Conservation (phyloP, 2,329 filamentous ascomycete genomes). For the Tolypocladium pustulatum region DNA sequence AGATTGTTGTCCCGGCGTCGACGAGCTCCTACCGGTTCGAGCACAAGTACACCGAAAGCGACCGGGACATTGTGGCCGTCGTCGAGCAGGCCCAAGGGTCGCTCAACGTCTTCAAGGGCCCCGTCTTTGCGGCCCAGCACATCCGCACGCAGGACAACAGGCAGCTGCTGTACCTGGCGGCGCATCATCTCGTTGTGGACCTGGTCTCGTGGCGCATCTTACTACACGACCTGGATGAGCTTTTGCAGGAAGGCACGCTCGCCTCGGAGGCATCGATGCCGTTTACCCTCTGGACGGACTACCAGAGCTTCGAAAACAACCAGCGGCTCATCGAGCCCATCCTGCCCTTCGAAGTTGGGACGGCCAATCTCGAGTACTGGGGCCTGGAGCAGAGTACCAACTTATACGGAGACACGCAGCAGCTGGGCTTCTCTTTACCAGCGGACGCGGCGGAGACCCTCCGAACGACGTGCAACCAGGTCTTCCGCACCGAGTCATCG, state of each 20-base stretch:
- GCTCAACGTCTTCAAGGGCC: constrained; percentile 39
- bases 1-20: constrained; percentile 29
- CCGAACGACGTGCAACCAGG: constrained; percentile 29
- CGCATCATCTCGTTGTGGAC: constrained; percentile 43
- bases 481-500: constrained; percentile 39
- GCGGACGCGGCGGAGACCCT: constrained; percentile 31
- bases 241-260: constrained; percentile 33
- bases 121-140: constrained; percentile 39
- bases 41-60: constrained; percentile 27
- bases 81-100: constrained; percentile 29
- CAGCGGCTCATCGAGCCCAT: constrained; percentile 16
- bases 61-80: constrained; percentile 29
- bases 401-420: constrained; percentile 31
- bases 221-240: constrained; percentile 36
- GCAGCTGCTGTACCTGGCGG: constrained; percentile 37
- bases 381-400: constrained; percentile 27
- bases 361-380: constrained; percentile 37
- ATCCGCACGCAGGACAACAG: constrained; percentile 32
- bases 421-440: constrained; percentile 31
- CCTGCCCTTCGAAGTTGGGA: constrained; percentile 27
- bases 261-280: constrained; percentile 33
- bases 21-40: constrained; percentile 32
- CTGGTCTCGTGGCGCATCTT: constrained; percentile 40
- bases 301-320: constrained; percentile 28
- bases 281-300: constrained; percentile 38